A percentile compares a stretch with the other conserved stretches of the same genome.
Evolutionary conservation across 1,284 basidiomycete species (phyloP).

Genomic region (Malassezia psittaci): DNA sequence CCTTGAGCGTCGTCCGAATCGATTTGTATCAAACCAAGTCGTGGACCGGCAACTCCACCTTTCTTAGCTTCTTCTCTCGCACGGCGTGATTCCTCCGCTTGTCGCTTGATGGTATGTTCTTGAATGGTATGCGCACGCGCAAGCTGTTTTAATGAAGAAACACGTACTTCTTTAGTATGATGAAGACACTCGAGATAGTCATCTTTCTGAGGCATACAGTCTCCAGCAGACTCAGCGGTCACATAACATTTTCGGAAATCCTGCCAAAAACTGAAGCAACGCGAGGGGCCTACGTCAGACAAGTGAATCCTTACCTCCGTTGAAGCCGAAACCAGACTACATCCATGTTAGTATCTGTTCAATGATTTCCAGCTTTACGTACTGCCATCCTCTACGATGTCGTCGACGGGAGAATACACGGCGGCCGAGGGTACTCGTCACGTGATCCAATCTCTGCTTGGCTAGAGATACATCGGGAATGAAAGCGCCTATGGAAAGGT

Average conservation of each 20-base stretch:
- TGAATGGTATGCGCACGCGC: slow-evolving; percentile 13
- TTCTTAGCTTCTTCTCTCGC: slow-evolving; percentile 11
- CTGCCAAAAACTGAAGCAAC: slow-evolving; percentile 88
- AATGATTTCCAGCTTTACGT: neutral
- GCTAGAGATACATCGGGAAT: too few species aligned
- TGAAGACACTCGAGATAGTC: slow-evolving; percentile 92
- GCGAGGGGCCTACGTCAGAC: slow-evolving; percentile 60
- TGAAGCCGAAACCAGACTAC: slow-evolving; percentile 59
- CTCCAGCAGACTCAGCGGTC: slow-evolving; percentile 62
- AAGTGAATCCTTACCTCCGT: slow-evolving; percentile 53
- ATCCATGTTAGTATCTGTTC: neutral
- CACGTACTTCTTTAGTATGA: slow-evolving; percentile 69
- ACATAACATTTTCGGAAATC: slow-evolving; percentile 70
- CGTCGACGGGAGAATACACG: slow-evolving; percentile 1
- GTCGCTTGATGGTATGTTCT: slow-evolving; percentile 18
- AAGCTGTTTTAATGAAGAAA: slow-evolving; percentile 1
- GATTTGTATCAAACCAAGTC: slow-evolving; percentile 13
- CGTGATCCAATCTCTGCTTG: neutral
- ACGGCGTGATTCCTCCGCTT: slow-evolving; percentile 16
- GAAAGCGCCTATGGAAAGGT: too few species aligned
- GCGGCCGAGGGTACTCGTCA: neutral
- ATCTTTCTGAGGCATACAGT: slow-evolving; percentile 65
- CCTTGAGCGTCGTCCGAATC: neutral
- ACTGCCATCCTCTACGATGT: slow-evolving; percentile 5
- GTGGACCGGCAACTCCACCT: neutral